Percentiles rank a stretch among this genome's conserved stretches.
Conservation (phyloP, 306 rosid genomes). For the Echinosophora koreensis region DNA sequence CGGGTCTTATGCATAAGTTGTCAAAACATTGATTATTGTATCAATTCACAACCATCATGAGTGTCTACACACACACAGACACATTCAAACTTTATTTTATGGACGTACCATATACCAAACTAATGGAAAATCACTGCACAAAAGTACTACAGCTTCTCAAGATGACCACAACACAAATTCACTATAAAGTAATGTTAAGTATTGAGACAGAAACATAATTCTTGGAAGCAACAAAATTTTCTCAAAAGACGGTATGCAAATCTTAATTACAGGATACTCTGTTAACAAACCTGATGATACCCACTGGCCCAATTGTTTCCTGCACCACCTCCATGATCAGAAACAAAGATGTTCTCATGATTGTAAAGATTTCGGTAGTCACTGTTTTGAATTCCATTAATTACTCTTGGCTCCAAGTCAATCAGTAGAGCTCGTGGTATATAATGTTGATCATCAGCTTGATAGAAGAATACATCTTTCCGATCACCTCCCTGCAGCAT, state of each 20-base stretch:
- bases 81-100: neutral
- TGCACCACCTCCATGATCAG: conserved; percentile 98
- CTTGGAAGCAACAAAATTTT: conserved; percentile 17
- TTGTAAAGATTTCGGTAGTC: conserved; percentile 95
- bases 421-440: conserved; percentile 92
- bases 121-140: conserved; percentile 19
- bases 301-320: conserved; percentile 99
- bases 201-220: neutral
- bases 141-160: conserved; percentile 17
- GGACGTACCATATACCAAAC: neutral
- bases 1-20: neutral
- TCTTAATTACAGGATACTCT: conserved; percentile 10
- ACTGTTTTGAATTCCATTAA: conserved; percentile 93
- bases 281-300: conserved; percentile 81
- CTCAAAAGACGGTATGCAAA: conserved; percentile 1
- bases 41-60: neutral
- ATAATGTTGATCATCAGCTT: conserved; percentile 99
- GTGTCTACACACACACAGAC: neutral
- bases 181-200: neutral
- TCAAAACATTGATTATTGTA: neutral
- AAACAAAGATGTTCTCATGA: conserved; percentile 89
- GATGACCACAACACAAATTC: conserved; percentile 28
- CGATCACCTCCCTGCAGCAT: conserved; percentile 93
- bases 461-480: conserved; percentile 96
- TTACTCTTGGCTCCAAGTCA: conserved; percentile 97